Base-by-base conservation (phyloP, 768 basidiomycete species). In the Sarcodon aspratus region DNA sequence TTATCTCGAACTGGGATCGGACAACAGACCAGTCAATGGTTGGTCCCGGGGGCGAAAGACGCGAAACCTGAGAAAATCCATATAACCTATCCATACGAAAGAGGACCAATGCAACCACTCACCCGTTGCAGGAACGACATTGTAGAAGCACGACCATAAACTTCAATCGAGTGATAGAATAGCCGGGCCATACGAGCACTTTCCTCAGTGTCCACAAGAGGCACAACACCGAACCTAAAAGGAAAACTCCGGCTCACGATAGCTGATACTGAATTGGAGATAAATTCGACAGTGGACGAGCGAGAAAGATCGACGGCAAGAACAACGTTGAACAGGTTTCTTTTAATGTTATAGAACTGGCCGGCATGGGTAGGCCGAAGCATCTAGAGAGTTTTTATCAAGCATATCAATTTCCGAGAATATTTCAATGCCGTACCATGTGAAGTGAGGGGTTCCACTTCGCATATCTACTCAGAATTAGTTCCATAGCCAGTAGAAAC, bases 161-260 rank as follows among this genome's bases (percentile, higher is more conserved):
- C 75, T 9, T 76, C 69, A 35, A 84, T 66, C 6, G 88, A 59
- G 57, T 87, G 79, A 52, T 80, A 83, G 48, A 88, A 72, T 0
- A 93, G 57, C 49, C 74, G 72, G 0, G 90, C 87, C 76, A 93
- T 84, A 52, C 78, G 75, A 18, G 66, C 62, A 48, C 79, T 67
- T 17, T 79, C 67, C 8, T 71, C 69, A 0, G 63, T 71, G 49
- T 82, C 78, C 3, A 79, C 61, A 33, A 79, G 65, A 1, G 91
- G 93, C 1, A 94, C 89, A 44, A 97, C 60, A 10, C 95, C 95
- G 62, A 93, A 92, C 13, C 89, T 72, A 54, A 92, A 75, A 0
- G 93, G 89, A 40, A 89, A 69, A 12, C 72, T 75, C 33, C 89
- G 73, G 31, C 76, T 67, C 46, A 98, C 79, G 60, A 95, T 80